These are phyloP conservation scores for Aeschynomene evenia DNA, from an alignment of 306 rosid genomes.

Conservation along the genomic window DNA sequence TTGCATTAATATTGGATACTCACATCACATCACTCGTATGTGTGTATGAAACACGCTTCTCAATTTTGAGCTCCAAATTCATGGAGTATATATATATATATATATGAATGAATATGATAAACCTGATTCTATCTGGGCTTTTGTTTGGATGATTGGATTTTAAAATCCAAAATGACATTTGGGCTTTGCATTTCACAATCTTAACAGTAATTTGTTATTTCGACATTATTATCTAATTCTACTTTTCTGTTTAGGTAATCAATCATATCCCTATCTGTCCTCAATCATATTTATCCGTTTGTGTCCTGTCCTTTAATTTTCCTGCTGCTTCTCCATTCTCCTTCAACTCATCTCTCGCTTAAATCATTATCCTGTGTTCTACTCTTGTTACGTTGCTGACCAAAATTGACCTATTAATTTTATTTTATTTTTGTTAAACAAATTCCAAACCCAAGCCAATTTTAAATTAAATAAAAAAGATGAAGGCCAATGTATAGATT, in stretches of 20 bases:
- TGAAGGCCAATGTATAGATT: not conserved
- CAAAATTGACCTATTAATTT: not conserved
- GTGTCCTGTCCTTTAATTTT: no score
- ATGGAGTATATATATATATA: no score
- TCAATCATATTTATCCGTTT: constrained; percentile 14
- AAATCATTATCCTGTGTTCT: not conserved
- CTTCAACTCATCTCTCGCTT: not conserved
- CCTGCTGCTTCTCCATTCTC: constrained; percentile 3
- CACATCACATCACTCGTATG: no score
- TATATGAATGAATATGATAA: no score
- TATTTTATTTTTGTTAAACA: no score
- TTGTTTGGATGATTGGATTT: not conserved
- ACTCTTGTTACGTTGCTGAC: not conserved
- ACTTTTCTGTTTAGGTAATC: not conserved
- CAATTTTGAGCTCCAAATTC: not conserved
- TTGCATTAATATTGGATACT: not conserved
- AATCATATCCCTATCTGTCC: not conserved
- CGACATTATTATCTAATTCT: no score
- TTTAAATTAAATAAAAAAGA: no score
- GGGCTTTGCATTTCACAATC: not conserved
- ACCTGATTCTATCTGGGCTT: not conserved
- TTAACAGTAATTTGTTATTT: not conserved
- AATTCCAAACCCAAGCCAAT: not conserved
- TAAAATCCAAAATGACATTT: not conserved
- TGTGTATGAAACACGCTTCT: not conserved